Evolutionary conservation across 768 basidiomycete genomes (phyloP), one percentile per base, ranked within the genome.

Genomic region (Xerocomellus dryophilus): DNA sequence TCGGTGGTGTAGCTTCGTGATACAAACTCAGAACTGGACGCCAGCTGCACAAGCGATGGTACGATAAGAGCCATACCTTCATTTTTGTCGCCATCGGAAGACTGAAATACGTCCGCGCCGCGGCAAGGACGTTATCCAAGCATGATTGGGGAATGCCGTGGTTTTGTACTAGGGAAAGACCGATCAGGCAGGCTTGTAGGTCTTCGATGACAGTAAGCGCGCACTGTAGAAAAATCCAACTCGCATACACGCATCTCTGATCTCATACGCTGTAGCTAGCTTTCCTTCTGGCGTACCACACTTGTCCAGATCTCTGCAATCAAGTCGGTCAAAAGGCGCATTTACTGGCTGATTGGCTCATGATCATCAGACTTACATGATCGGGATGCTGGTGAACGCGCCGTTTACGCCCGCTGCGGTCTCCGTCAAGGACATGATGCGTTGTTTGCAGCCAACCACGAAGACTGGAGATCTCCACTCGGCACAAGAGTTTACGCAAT

Each of bases 201-300:
- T 29, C 21, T 21, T 29, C 18, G 36, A 38, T n/a, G 49, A 54
- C 9, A 39, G 50, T 3, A 5, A 25, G 31, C 15, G 8, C 73
- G 20, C 57, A 88, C 87, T 81, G 62, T 93, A 94, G 68, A 94
- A 89, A 66, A 95, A 93, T 1, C 92, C 92, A 7, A 90, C 89
- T 47, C 81, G 78, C 51, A 90, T 83, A 59, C 89, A 92, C 0
- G 92, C 91, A 59, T 88, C 78, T 49, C 86, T 76, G 40, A 94
- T 78, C 58, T 81, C 70, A 21, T 71, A 63, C 0, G 83, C 88
- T 2, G 93, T 68, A 2, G 65, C 69, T 47, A 66, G 63, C 39
- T 80, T 76, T 21, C 72, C 66, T 31, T 69, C 61, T 18, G 51
- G 55, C 10, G 61, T 67, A 45, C 34, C 45, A 11, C 61, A 59